Evolutionary conservation across 352 stramenopile species (phyloP), one percentile per base, ranked within the genome.

Genomic region (Pythium aristosporum): DNA sequence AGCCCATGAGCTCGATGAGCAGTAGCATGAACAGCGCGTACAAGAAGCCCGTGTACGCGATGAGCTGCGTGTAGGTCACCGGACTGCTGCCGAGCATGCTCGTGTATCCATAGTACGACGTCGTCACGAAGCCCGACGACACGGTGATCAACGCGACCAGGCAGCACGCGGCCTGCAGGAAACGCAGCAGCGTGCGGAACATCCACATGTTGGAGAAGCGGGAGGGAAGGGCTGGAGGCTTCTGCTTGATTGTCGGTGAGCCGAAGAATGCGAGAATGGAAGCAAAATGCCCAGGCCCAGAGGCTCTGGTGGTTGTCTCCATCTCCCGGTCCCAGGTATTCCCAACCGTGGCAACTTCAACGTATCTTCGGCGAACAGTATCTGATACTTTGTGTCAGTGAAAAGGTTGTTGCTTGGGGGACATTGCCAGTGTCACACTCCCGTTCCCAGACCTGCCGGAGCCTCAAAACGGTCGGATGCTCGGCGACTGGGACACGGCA

Each of bases 11-110:
- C 41, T 83, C 69, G 55, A 89, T 69, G 5, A 80, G 36, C 20
- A 91, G 30, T 16, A 91, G 47, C 50, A 86, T 67, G 47, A 76
- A 84, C 43, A 91, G 65, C 8, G 68, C 81, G 58, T 87, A 79
- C 1, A 92, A 59, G 69, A 92, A 84, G 8, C 71, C 73, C 25
- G 79, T 88, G 67, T 89, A 92, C 10, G 81, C 83, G 49, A 84
- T 72, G 11, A 92, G 55, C 13, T 73, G 79, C 59, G 74, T 73
- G 61, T 79, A 92, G 18, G 74, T 87, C 32, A 77, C 74, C 6
- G 77, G 65, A 64, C 76, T 73, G 57, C 79, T 90, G 34, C 79
- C 77, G 48, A 90, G 59, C 80, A 91, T 91, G 54, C 73, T 88
- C 37, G 76, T 79, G 69, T 87, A 89, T 11, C 80, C 78, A 68